These are phyloP conservation scores for Funneliformis mosseae DNA, from an alignment of 192 early-diverging fungal genomes.

Conservation along the genomic window DNA sequence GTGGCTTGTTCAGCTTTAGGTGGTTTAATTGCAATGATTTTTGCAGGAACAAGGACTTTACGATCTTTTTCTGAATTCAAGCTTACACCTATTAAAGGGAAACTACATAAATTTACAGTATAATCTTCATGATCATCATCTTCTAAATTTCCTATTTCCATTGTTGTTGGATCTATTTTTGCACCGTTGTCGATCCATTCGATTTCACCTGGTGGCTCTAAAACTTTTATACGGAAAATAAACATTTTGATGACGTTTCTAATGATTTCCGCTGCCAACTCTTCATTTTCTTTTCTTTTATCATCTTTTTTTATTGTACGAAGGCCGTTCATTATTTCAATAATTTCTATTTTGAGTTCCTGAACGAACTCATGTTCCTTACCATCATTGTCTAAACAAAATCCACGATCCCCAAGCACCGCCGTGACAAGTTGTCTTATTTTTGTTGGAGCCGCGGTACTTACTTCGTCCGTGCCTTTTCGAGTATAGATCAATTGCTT, in stretches of 20 bases:
- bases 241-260: constrained; percentile 4
- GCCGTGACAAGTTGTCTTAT: constrained; percentile 4
- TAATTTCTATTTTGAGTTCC: not conserved
- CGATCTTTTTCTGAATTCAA: not conserved
- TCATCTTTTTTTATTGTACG: constrained; percentile 1
- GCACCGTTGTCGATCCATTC: not conserved
- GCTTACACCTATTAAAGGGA: not conserved
- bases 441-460: constrained; percentile 1
- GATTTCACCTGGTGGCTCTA: not conserved
- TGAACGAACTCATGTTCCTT: not conserved
- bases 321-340: not conserved
- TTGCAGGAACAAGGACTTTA: constrained; percentile 1
- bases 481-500: not conserved
- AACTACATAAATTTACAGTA: not conserved
- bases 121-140: not conserved
- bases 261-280: not conserved
- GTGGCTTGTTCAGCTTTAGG: not conserved
- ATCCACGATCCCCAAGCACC: constrained; percentile 10
- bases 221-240: constrained; percentile 1
- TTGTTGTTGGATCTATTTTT: not conserved
- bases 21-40: not conserved
- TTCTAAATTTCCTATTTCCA: not conserved
- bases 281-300: constrained; percentile 12
- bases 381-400: not conserved
- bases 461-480: constrained; percentile 13